phyloP scores from a whole-genome alignment of 176 grass and related monocot genomes.

The Stipa capillata region DNA sequence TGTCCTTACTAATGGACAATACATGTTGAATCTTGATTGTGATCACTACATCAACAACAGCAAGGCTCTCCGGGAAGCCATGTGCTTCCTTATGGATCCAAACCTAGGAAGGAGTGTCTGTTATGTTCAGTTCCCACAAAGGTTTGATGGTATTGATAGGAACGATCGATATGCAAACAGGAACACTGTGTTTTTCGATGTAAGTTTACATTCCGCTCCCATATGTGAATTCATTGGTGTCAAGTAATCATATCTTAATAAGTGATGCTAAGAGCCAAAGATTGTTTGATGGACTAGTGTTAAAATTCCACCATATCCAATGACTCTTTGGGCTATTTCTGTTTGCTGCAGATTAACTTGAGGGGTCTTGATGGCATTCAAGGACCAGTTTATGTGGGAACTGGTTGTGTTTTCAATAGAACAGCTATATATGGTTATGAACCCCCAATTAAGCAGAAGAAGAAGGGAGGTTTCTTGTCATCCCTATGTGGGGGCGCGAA shows the following conservation, averaged over 20 bases:
- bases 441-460: conserved; percentile 86
- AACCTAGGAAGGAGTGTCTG: conserved; percentile 95
- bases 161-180: conserved; percentile 99
- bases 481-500: conserved; percentile 76
- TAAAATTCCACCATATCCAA: neutral
- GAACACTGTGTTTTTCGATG: conserved; percentile 99
- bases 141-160: conserved; percentile 94
- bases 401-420: conserved; percentile 99
- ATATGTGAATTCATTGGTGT: neutral
- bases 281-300: neutral
- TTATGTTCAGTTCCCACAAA: conserved; percentile 98
- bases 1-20: conserved; percentile 97
- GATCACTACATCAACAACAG: conserved; percentile 99
- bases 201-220: conserved; percentile 30
- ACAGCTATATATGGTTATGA: conserved; percentile 99
- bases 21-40: conserved; percentile 99
- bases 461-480: conserved; percentile 61
- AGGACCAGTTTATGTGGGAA: conserved; percentile 99
- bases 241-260: conserved; percentile 4
- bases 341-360: conserved; percentile 85
- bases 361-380: conserved; percentile 99
- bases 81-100: conserved; percentile 99
- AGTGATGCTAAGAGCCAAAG: neutral
- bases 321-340: neutral
- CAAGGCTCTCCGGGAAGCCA: conserved; percentile 93